Evolutionary conservation across 768 basidiomycete species (phyloP).

Genomic region (Lactifluus subvellereus): DNA sequence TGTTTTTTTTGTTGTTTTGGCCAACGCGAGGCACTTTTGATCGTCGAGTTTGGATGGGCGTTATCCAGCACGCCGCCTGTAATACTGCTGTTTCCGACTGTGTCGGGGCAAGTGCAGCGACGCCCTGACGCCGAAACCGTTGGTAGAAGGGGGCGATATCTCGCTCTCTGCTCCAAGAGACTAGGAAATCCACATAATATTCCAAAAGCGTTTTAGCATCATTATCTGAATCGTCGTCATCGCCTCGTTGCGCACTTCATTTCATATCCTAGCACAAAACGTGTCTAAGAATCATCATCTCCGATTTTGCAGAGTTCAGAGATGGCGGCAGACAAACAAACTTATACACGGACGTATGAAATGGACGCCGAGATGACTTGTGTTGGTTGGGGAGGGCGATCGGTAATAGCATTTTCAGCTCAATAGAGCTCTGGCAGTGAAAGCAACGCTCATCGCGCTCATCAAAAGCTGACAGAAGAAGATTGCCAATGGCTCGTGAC

Average conservation of each 20-base stretch:
- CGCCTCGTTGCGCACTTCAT: background rate
- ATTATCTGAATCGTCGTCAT: background rate
- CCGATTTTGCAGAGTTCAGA: constrained; percentile 9
- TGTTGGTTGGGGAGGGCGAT: background rate
- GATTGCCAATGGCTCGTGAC: background rate
- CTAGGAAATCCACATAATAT: background rate
- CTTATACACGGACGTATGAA: background rate
- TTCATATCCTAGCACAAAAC: background rate
- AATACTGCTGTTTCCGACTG: background rate
- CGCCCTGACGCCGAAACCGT: background rate
- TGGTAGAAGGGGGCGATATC: background rate
- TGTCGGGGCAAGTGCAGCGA: constrained; percentile 1
- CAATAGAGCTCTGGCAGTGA: constrained; percentile 1
- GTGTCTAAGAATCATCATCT: background rate
- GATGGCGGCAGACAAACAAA: background rate
- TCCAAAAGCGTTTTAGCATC: background rate
- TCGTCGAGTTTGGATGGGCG: background rate
- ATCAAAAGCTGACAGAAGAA: background rate
- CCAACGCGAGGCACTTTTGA: background rate
- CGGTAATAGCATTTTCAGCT: background rate
- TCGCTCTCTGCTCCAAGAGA: background rate
- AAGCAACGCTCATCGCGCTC: background rate
- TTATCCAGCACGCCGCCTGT: background rate
- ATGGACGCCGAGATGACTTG: background rate
- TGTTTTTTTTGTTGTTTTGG: background rate